Conservation (phyloP, 163 green algal species). For the Chlamydomonas reinhardtii region DNA sequence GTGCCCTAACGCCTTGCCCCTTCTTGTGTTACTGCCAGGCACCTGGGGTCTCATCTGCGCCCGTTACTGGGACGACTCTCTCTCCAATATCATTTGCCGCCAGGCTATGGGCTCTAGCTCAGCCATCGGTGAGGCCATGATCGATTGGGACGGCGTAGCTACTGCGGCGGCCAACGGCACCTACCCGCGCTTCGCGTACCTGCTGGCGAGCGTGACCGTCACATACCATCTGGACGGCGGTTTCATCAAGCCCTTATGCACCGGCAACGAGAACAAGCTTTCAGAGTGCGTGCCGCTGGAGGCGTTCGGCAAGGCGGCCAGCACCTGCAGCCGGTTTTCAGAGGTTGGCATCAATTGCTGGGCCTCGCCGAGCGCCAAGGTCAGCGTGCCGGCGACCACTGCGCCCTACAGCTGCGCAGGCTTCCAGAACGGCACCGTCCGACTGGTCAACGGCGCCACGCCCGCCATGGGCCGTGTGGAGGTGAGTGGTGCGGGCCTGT, state of each 20-base stretch:
- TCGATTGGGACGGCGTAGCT: not conserved
- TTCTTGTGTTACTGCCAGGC: not conserved
- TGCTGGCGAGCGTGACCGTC: too few species aligned
- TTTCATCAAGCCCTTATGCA: not conserved
- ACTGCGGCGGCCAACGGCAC: not conserved
- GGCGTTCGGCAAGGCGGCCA: conserved; percentile 3
- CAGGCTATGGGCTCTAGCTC: not conserved
- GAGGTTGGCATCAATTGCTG: conserved; percentile 9
- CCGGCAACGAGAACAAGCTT: conserved; percentile 23
- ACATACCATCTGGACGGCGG: not conserved
- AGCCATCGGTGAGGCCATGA: not conserved
- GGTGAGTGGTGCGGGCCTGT: not conserved
- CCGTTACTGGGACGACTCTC: conserved; percentile 1
- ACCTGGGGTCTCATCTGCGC: conserved; percentile 7
- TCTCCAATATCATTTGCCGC: conserved; percentile 3
- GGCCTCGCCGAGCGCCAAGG: not conserved
- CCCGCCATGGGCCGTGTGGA: conserved; percentile 26
- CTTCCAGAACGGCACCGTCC: not conserved
- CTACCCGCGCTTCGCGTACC: conserved; percentile 9
- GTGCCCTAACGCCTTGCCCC: not conserved
- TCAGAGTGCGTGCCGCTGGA: conserved; percentile 21
- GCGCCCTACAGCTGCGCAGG: not conserved
- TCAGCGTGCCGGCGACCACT: not conserved
- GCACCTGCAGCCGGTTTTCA: not conserved
- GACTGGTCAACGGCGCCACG: conserved; percentile 16